Evolutionary conservation across 768 basidiomycete species (phyloP), one percentile per base, ranked within the genome.

Genomic region (Filobasidium floriforme): DNA sequence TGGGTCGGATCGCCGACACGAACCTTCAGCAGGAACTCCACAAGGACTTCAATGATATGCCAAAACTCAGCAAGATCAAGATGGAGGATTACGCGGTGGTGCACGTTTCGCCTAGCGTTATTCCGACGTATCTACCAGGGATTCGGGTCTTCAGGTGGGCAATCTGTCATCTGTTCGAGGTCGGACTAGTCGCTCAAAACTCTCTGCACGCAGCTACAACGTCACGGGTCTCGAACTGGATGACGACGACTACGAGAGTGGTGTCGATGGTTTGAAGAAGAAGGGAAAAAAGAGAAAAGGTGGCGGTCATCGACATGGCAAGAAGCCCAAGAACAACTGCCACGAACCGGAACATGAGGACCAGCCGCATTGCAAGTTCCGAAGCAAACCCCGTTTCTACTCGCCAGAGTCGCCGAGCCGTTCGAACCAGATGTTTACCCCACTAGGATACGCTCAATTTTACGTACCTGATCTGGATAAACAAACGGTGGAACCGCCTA

Each of bases 361-460:
- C 55, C 76, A 77, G 65, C 76, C 77, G 2, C 73, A 77, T 61
- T 80, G 79, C 65, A 70, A 70, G 26, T 77, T 76, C 66, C 70
- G 70, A 44, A 61, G 65, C 1, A 68, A 72, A 84, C 87, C 80
- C 82, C 76, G 85, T 83, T 71, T 86, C 84, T 79, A 71, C 62
- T 71, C 72, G 19, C 78, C 83, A 26, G 74, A 82, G 24, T 83
- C 88, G 12, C 91, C 92, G 12, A 88, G 88, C 28, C 81, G 89
- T 65, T 81, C 72, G 41, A 92, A 92, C 76, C 80, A 80, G 60
- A 82, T 83, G 57, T 88, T 87, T 83, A 84, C 85, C 10, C 87
- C 89, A 4, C 80, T 92, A 49, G 90, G 90, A 54, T 96, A 87
- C 81, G 86, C 88, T 59, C 92, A 94, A 84, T 90, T 89, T 70